A percentile compares a stretch with the other conserved stretches of the same genome.
Evolutionary conservation across 148 eudicot genomes (phyloP).

Genomic region (Rhododendron griersonianum): DNA sequence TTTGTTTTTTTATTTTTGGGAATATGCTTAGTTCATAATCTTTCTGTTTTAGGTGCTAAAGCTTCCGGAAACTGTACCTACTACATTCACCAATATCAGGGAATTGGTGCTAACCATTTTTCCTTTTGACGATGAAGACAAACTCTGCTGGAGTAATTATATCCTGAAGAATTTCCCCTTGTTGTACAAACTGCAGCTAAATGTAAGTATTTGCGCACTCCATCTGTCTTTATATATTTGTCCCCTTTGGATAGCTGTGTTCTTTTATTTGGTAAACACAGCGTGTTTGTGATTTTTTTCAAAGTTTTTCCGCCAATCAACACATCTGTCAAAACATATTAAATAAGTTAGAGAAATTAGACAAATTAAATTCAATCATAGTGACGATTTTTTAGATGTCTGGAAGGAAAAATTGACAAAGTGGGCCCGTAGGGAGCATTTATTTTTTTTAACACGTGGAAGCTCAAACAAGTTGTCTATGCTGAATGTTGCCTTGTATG

Average conservation of each 20-base stretch:
- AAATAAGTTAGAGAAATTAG: neutral
- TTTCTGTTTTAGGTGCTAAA: slow-evolving; percentile 13
- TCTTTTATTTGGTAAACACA: neutral
- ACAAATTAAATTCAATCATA: neutral
- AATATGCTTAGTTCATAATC: neutral
- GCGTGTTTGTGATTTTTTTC: neutral
- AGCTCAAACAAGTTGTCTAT: neutral
- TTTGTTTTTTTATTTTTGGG: neutral
- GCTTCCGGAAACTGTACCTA: slow-evolving; percentile 12
- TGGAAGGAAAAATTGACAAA: neutral
- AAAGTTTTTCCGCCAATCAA: neutral
- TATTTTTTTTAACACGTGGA: neutral
- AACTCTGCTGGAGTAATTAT: slow-evolving; percentile 22
- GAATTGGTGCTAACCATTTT: slow-evolving; percentile 18
- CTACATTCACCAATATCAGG: slow-evolving; percentile 20
- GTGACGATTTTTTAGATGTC: neutral
- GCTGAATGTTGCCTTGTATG: neutral
- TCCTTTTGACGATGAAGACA: slow-evolving; percentile 26
- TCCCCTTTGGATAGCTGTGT: neutral
- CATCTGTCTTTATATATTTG: neutral
- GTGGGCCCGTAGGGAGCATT: neutral
- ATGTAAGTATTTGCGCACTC: slow-evolving; percentile 12
- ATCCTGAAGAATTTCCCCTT: slow-evolving; percentile 24
- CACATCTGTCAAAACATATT: neutral
- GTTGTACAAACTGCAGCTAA: slow-evolving; percentile 20